Percentiles rank a stretch among this genome's conserved stretches.
Evolutionary conservation across 495 filamentous ascomycete genomes (phyloP).

Genomic region (Evansstolkia leycettana): DNA sequence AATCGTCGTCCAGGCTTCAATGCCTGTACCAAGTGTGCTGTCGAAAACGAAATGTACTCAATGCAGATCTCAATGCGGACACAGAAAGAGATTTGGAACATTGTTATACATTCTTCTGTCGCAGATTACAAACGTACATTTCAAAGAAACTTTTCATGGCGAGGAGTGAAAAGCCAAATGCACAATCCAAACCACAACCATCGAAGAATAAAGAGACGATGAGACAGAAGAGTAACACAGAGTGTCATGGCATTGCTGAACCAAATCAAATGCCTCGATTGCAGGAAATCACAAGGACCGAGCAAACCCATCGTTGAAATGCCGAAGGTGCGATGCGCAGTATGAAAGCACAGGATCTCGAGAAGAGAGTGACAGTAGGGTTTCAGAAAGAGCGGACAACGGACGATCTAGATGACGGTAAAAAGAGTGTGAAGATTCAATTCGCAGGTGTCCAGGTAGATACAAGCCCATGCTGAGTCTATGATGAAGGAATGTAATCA

Average conservation of each 20-base stretch:
- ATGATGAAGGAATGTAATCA: background rate
- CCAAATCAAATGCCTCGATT: constrained; percentile 9
- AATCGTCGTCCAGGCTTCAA: constrained; percentile 6
- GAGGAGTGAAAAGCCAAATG: too few relatives aligned
- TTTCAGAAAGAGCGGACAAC: too few relatives aligned
- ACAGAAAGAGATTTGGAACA: background rate
- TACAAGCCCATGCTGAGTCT: background rate
- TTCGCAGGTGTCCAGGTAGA: too few relatives aligned
- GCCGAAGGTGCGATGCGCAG: too few relatives aligned
- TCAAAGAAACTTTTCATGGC: constrained; percentile 8
- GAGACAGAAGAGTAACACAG: constrained; percentile 6
- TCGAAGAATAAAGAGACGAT: constrained; percentile 2
- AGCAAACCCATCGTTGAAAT: constrained; percentile 4
- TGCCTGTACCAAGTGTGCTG: background rate
- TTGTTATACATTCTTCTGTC: constrained; percentile 10
- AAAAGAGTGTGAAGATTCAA: too few relatives aligned
- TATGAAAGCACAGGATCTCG: too few relatives aligned
- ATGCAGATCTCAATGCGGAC: too few relatives aligned
- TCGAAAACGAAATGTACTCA: too few relatives aligned
- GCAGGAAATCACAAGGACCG: constrained; percentile 11
- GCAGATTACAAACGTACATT: constrained; percentile 19
- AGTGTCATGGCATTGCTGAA: constrained; percentile 4
- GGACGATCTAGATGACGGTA: too few relatives aligned
- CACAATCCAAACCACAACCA: too few relatives aligned
- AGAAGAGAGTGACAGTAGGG: too few relatives aligned